Evolutionary conservation across 2,329 filamentous ascomycete genomes (phyloP).

Genomic region (Aspergillus brunneoviolaceus): DNA sequence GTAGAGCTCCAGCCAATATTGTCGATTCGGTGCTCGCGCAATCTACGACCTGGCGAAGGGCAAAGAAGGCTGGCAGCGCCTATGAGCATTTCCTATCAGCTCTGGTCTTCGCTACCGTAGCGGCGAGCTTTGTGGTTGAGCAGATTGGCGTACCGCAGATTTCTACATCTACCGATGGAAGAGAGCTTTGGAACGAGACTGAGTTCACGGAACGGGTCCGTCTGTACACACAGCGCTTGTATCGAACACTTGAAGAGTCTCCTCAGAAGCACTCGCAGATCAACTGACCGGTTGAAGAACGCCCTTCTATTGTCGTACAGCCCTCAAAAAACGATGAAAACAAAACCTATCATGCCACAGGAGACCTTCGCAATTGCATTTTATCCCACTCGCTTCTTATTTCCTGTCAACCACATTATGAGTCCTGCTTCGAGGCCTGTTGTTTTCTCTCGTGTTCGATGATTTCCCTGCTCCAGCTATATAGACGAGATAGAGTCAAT

Average conservation of each 20-base stretch:
- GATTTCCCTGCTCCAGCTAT: slow-evolving; percentile 71
- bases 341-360: slow-evolving; percentile 29
- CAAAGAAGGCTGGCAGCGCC: slow-evolving; percentile 49
- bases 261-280: slow-evolving; percentile 37
- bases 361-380: slow-evolving; percentile 19
- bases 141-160: slow-evolving; percentile 76
- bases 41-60: slow-evolving; percentile 55
- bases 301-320: slow-evolving; percentile 42
- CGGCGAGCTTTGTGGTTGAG: slow-evolving; percentile 91
- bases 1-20: slow-evolving; percentile 30
- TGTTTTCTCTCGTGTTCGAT: slow-evolving; percentile 62
- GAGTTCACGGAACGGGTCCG: slow-evolving; percentile 46
- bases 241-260: slow-evolving; percentile 40
- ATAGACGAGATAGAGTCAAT: slow-evolving; percentile 17
- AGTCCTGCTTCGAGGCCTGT: slow-evolving; percentile 46
- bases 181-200: slow-evolving; percentile 47
- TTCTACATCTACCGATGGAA: slow-evolving; percentile 29
- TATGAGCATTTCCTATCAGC: slow-evolving; percentile 59
- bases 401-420: slow-evolving; percentile 26
- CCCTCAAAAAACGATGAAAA: slow-evolving; percentile 35
- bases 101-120: slow-evolving; percentile 73
- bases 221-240: slow-evolving; percentile 45
- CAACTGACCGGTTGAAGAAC: slow-evolving; percentile 38
- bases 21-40: slow-evolving; percentile 40
- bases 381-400: slow-evolving; percentile 10